Conservation (phyloP, 306 rosid species). For the Malus domestica region DNA sequence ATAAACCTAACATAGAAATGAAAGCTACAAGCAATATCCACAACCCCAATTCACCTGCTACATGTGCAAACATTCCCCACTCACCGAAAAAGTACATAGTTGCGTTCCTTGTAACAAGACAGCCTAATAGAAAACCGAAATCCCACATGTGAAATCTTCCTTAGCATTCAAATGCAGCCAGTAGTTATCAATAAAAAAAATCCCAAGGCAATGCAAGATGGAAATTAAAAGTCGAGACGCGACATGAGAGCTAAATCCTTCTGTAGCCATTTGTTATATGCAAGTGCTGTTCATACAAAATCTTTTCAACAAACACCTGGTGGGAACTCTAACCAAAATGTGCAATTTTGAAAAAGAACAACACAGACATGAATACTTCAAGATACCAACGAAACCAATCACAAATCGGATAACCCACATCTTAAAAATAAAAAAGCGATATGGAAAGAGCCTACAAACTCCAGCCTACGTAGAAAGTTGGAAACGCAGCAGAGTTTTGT, state of each 20-base stretch:
- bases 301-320: slow-evolving; percentile 25
- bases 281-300: not conserved
- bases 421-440: not conserved
- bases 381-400: not conserved
- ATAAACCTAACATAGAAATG: not conserved
- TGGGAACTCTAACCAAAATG: not conserved
- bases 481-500: not conserved
- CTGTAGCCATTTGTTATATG: not conserved
- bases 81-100: not conserved
- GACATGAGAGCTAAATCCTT: not conserved
- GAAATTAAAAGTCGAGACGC: not conserved
- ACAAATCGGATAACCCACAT: not conserved
- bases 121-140: not conserved
- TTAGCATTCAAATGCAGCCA: not conserved
- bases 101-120: not conserved
- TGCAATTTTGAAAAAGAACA: not conserved
- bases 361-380: not conserved
- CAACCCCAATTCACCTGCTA: not conserved
- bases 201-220: not conserved
- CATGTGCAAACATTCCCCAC: not conserved
- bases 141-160: not conserved
- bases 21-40: not conserved
- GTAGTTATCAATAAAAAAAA: not conserved
- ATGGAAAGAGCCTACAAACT: not conserved
- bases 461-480: not conserved